Evolutionary conservation across 108 stramenopile species (phyloP), one percentile per base, ranked within the genome.

Genomic region (Epithemia pelagica): DNA sequence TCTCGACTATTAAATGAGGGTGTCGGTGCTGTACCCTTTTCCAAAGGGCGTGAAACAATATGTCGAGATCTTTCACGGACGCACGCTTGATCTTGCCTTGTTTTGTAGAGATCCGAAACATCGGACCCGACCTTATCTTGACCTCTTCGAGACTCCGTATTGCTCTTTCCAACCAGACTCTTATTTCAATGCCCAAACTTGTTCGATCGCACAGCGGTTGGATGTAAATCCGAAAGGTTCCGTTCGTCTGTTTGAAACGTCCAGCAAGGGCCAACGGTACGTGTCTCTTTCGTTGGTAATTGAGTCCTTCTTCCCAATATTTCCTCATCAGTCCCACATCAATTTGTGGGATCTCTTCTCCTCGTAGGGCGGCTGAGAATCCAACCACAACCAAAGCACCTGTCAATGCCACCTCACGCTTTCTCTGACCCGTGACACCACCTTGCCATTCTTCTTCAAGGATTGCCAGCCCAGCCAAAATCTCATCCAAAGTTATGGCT

Each of bases 211-310:
- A 2, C 7, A 61, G 61, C 5, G 30, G 28, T 8, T 31, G 61
- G 61, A 61, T 28, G 27, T 10, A 30, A 28, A 29, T 61, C 8
- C 7, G 3, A 29, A n/a, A 30, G 8, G 37, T 28, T 8, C 66
- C 70, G 5, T 24, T 58, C 30, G 70, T 66, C 0, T 58, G 58
- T 37, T 75, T 75, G 51, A 75, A 71, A 0, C 66, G 30, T 28
- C 74, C 74, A 20, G 66, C 1, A 23, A 75, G 31, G 0, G 30
- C 22, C 2, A 75, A 21, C 0, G 33, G n/a, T 0, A 75, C 58
- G 19, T 71, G 70, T 10, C 10, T 10, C 8, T 30, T 61, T 30
- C 28, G 23, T 28, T n/a, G 61, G 30, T 61, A 21, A 30, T 28
- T 29, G 8, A 10, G 18, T 15, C 61, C 30, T 21, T 30, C 27